Evolutionary conservation across 2,329 filamentous ascomycete genomes (phyloP), one percentile per base, ranked within the genome.

Genomic region (Colletotrichum coccodes): DNA sequence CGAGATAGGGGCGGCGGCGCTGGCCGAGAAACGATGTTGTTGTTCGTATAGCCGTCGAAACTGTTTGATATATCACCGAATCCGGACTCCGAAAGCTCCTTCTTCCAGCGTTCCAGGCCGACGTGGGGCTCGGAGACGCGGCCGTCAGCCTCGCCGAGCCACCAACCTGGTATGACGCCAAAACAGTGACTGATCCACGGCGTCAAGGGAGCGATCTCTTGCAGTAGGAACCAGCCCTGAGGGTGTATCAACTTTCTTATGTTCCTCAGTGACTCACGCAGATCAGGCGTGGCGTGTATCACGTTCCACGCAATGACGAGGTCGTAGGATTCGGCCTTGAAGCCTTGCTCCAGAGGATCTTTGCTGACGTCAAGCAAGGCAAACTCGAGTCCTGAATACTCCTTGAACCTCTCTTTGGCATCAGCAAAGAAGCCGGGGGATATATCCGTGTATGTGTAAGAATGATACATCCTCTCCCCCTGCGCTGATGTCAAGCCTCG

Each of bases 271-370:
- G 62, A 38, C 26, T 47, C 18, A 8, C 14, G 7, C 26, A 70
- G 58, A 18, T 54, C 6, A n/a, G 47, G 44, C 1, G 81, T 83
- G 1, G 81, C 79, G 60, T 84, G 80, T 0, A 86, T 70, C 12
- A 81, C 78, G 38, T 77, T 74, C 4, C 76, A 76, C 1, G 79
- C 80, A 26, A 84, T 70, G 14, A 84, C 57, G 9, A 84, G 14
- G 53, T 84, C 82, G 67, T 78, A 83, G 9, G 54, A 50, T 16
- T 47, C 54, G 26, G 38, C 26, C 14, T 53, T 7, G 21, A 65
- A 65, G 4, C 62, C 62, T 36, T 65, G 81, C 3, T 66, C 64
- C 0, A 68, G 16, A 2, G 75, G 71, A 44, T 78, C 74, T 23
- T 74, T 70, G 32, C 78, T 76, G 26, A 81, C 70, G 62, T 84